phyloP scores from a whole-genome alignment of 2,329 filamentous ascomycete genomes.

The Aspergillus amoenus region DNA sequence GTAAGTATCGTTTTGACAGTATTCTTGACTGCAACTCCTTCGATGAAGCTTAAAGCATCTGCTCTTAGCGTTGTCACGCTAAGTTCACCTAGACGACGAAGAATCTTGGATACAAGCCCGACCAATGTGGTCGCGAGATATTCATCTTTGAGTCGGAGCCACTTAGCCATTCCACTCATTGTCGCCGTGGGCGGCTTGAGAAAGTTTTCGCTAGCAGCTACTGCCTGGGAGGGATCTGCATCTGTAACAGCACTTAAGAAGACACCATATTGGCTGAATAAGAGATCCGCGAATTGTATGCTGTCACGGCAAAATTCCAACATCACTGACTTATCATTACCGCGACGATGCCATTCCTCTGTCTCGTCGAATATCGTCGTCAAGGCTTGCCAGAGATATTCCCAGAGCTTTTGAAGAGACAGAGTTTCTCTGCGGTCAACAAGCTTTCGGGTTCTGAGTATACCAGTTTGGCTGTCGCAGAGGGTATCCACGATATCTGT shows the following conservation, averaged over 20 bases:
- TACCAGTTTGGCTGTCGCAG: conserved; percentile 62
- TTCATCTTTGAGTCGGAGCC: conserved; percentile 84
- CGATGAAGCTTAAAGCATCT: conserved; percentile 63
- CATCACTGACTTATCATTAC: conserved; percentile 74
- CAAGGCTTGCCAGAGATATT: conserved; percentile 76
- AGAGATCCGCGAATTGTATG: conserved; percentile 86
- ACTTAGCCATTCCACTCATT: conserved; percentile 72
- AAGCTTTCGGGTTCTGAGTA: conserved; percentile 60
- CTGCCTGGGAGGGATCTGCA: conserved; percentile 40
- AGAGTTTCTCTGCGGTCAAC: conserved; percentile 59
- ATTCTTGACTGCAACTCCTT: conserved; percentile 53
- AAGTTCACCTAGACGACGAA: conserved; percentile 76
- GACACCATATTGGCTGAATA: conserved; percentile 82
- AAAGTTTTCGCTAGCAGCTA: conserved; percentile 52
- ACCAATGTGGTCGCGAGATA: conserved; percentile 83
- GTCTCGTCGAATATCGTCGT: conserved; percentile 79
- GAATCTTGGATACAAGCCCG: conserved; percentile 77
- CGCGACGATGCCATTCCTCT: conserved; percentile 72
- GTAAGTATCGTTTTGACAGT: conserved; percentile 75
- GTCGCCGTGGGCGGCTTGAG: conserved; percentile 65
- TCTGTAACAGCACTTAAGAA: conserved; percentile 69
- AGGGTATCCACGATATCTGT: conserved; percentile 63
- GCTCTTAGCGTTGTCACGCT: conserved; percentile 66
- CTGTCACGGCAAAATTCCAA: conserved; percentile 90
- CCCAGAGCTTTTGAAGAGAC: conserved; percentile 77